Evolutionary conservation across 768 basidiomycete species (phyloP).

Genomic region (Tricholomella constricta): DNA sequence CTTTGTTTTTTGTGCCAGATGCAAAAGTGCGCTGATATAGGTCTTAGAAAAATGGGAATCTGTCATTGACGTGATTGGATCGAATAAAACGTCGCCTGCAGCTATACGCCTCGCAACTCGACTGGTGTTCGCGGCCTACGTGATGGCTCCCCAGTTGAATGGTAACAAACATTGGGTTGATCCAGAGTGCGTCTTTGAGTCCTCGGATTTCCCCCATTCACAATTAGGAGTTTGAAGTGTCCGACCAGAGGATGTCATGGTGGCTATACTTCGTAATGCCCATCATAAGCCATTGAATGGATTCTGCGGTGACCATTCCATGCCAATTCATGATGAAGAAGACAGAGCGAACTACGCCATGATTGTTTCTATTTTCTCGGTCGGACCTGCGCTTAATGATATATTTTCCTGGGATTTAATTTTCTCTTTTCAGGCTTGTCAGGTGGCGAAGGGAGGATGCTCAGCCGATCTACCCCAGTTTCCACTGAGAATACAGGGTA

Average conservation of each 20-base stretch:
- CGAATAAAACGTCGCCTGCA: conserved; percentile 56
- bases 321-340: conserved; percentile 21
- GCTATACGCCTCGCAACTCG: conserved; percentile 59
- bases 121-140: conserved; percentile 54
- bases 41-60: conserved; percentile 57
- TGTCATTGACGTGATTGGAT: conserved; percentile 46
- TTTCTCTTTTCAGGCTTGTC: conserved; percentile 20
- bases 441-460: conserved; percentile 13
- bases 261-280: conserved; percentile 20
- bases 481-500: conserved; percentile 49
- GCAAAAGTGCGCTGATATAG: neutral
- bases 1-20: neutral
- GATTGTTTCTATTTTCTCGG: conserved; percentile 44
- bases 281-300: conserved; percentile 15
- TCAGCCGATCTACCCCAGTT: neutral
- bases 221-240: conserved; percentile 4
- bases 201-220: neutral
- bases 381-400: conserved; percentile 17
- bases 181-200: conserved; percentile 9
- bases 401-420: neutral
- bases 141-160: conserved; percentile 49
- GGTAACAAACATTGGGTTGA: conserved; percentile 24
- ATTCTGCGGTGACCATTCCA: neutral
- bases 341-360: conserved; percentile 39
- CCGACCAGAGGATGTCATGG: conserved; percentile 19